Evolutionary conservation across 768 basidiomycete genomes (phyloP), one percentile per base, ranked within the genome.

Genomic region (Rhodotorula diobovata): DNA sequence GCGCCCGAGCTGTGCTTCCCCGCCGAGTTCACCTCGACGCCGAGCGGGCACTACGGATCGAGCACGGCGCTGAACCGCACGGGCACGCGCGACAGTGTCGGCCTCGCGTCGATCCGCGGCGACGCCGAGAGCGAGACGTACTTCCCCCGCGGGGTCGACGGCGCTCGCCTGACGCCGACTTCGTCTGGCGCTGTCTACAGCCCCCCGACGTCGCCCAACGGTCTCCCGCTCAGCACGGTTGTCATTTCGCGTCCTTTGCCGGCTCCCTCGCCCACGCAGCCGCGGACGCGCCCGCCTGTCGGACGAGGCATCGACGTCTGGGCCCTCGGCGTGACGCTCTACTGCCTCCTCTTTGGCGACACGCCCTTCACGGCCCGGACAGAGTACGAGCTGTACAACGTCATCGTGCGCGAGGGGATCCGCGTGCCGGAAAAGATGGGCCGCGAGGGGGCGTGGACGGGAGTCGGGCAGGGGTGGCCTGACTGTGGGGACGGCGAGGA

Each of bases 251-350:
- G 20, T 25, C 78, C 80, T 12, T 76, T 81, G 25, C 75, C 73
- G 5, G 66, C 73, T 14, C 75, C 71, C 6, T 61, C 67, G 32
- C 67, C 61, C 30, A 55, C 50, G 62, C 67, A 64, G 32, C 65
- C 73, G 37, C 70, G 72, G 43, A 57, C 74, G 0, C 70, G 73
- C 34, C 74, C 72, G 21, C 68, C 73, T 39, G 62, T 76, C 28
- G 76, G 77, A 34, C 92, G 93, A 79, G 88, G 92, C 8, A 95
- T 98, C 79, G 96, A 99, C 78, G 86, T 99, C 45, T 99, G 96
- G 96, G 95, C 96, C 1, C 85, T 99, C 5, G 96, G 96, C 34
- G 90, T 97, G 41, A 99, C 96, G 4, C 83, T 97, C 10, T 98
- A 92, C 81, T 95, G 93, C 79, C 85, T 98, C 57, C 85, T 98